Conservation (phyloP, 2,329 filamentous ascomycete genomes). For the Diplodia sapinea region DNA sequence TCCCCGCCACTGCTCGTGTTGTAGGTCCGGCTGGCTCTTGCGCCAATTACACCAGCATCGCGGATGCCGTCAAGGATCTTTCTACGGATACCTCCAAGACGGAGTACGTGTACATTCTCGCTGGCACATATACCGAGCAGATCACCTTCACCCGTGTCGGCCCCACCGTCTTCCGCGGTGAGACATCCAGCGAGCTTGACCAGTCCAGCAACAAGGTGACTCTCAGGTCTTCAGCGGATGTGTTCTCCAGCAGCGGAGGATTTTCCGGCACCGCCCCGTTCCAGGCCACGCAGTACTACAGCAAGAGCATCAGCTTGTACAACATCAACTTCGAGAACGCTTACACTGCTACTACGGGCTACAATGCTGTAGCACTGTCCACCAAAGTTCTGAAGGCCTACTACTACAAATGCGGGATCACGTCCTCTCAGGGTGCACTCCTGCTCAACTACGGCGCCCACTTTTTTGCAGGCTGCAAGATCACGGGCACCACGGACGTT, state of each 20-base stretch:
- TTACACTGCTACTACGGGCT: slow-evolving; percentile 3
- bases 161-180: slow-evolving; percentile 9
- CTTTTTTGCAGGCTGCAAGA: slow-evolving; percentile 8
- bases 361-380: slow-evolving; percentile 10
- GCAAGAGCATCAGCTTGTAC: slow-evolving; percentile 13
- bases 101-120: slow-evolving; percentile 19
- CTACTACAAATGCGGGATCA: slow-evolving; percentile 16
- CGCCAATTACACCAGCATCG: slow-evolving; percentile 22
- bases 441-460: slow-evolving; percentile 15
- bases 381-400: neutral
- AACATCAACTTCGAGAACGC: slow-evolving; percentile 16
- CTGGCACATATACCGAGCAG: slow-evolving; percentile 10
- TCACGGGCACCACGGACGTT: neutral
- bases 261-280: slow-evolving; percentile 12
- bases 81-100: slow-evolving; percentile 4
- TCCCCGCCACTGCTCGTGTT: slow-evolving; percentile 11
- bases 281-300: slow-evolving; percentile 10
- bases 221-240: neutral
- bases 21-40: slow-evolving; percentile 11
- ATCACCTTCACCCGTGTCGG: neutral
- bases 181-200: neutral
- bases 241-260: slow-evolving; percentile 5
- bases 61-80: neutral
- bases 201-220: slow-evolving; percentile 11
- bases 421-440: slow-evolving; percentile 8